phyloP scores from a whole-genome alignment of 176 grass and related monocot genomes.

The Musa itinerans region DNA sequence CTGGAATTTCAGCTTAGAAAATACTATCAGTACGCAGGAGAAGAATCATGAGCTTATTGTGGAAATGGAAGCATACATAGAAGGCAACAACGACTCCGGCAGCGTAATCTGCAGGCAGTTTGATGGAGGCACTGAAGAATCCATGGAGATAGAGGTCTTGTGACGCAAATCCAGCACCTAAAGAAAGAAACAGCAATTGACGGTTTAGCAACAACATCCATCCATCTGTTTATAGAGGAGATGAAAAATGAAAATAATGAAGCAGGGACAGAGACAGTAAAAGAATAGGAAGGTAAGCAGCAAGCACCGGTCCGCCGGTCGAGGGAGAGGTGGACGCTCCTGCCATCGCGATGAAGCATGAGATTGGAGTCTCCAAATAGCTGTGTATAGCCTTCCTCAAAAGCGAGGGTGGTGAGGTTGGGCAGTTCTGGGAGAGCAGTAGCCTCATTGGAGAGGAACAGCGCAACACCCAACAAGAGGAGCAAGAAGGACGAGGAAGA shows the following conservation, averaged over 20 bases:
- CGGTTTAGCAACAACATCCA: neutral
- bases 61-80: slow-evolving; percentile 37
- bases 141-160: slow-evolving; percentile 58
- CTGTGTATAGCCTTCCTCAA: slow-evolving; percentile 72
- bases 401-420: slow-evolving; percentile 40
- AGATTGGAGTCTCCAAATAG: slow-evolving; percentile 89
- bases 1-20: neutral
- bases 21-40: neutral
- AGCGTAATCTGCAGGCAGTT: slow-evolving; percentile 63
- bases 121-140: slow-evolving; percentile 71
- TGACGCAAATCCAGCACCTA: slow-evolving; percentile 73
- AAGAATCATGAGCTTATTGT: neutral
- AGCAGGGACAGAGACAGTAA: neutral
- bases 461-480: slow-evolving; percentile 6
- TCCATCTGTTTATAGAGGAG: neutral
- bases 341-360: slow-evolving; percentile 61
- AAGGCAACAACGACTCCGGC: slow-evolving; percentile 89
- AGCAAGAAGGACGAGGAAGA: slow-evolving; percentile 19
- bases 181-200: neutral
- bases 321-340: slow-evolving; percentile 65
- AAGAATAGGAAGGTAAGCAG: neutral
- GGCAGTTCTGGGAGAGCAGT: slow-evolving; percentile 19
- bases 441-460: slow-evolving; percentile 14
- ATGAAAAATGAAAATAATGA: neutral
- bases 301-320: slow-evolving; percentile 56